phyloP scores from a whole-genome alignment of 225 moss, liverwort and hornwort species.

The Bryum argenteum region DNA sequence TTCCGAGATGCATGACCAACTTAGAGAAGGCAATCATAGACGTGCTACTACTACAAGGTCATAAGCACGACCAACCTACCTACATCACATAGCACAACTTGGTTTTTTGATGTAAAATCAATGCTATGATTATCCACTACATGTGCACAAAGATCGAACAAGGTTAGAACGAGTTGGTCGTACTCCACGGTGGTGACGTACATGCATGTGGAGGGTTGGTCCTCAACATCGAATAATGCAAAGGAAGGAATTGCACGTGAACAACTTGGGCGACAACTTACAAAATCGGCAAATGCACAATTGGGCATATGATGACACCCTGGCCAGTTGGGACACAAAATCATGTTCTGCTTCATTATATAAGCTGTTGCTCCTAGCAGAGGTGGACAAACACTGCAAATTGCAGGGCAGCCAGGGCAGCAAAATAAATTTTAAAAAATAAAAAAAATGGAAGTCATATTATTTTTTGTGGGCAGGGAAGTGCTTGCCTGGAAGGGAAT shows the following conservation, averaged over 20 bases:
- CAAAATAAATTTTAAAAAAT: background rate
- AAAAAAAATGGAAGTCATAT: background rate
- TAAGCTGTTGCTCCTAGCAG: constrained; percentile 22
- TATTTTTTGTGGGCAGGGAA: constrained; percentile 12
- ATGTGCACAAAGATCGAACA: no score
- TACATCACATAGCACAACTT: no score
- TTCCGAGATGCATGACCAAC: no score
- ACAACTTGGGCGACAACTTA: background rate
- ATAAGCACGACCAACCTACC: no score
- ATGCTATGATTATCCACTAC: no score
- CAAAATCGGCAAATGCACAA: background rate
- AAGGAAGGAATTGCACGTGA: background rate
- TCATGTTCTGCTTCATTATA: constrained; percentile 13
- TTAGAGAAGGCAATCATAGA: no score
- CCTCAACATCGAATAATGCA: background rate
- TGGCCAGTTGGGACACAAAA: background rate
- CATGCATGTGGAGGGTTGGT: background rate
- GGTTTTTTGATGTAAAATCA: no score
- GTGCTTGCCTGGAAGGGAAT: constrained; percentile 11
- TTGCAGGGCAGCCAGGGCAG: background rate
- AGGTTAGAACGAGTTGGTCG: no score
- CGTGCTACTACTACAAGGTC: no score
- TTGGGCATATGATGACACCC: no score
- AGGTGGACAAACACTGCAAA: constrained; percentile 16
- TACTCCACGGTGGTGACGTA: no score